phyloP scores from a whole-genome alignment of 345 rosid species.

The Nephelium lappaceum region DNA sequence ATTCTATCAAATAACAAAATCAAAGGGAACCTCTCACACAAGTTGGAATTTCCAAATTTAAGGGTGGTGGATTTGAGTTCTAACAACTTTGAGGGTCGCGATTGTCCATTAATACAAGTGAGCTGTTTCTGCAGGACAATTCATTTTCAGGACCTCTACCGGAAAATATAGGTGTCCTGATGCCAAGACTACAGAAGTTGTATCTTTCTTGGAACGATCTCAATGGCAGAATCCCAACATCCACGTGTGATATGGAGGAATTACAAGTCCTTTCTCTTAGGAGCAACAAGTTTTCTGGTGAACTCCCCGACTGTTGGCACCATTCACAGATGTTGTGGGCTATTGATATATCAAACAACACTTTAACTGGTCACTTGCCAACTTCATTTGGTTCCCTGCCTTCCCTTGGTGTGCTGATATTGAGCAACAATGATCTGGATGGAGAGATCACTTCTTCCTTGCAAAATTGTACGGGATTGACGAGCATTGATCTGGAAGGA shows the following conservation, averaged over 20 bases:
- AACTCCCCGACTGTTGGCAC: constrained; percentile 49
- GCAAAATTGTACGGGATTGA: constrained; percentile 50
- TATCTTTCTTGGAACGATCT: constrained; percentile 46
- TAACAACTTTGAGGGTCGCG: constrained; percentile 47
- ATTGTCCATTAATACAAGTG: constrained; percentile 52
- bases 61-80: constrained; percentile 43
- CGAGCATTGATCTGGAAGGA: constrained; percentile 53
- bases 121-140: constrained; percentile 44
- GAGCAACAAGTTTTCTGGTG: constrained; percentile 42
- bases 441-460: constrained; percentile 51
- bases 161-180: constrained; percentile 33
- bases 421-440: constrained; percentile 45
- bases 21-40: constrained; percentile 41
- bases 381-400: constrained; percentile 40
- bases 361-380: constrained; percentile 48
- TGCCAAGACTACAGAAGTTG: constrained; percentile 46
- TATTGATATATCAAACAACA: constrained; percentile 49
- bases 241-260: constrained; percentile 42
- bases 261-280: constrained; percentile 47
- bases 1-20: constrained; percentile 49
- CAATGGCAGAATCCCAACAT: constrained; percentile 37
- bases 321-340: constrained; percentile 42
- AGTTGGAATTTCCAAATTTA: constrained; percentile 38
- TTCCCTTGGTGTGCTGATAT: constrained; percentile 44
- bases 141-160: constrained; percentile 54